Conservation (phyloP, 352 stramenopile species). For the Phytophthora syringae region DNA sequence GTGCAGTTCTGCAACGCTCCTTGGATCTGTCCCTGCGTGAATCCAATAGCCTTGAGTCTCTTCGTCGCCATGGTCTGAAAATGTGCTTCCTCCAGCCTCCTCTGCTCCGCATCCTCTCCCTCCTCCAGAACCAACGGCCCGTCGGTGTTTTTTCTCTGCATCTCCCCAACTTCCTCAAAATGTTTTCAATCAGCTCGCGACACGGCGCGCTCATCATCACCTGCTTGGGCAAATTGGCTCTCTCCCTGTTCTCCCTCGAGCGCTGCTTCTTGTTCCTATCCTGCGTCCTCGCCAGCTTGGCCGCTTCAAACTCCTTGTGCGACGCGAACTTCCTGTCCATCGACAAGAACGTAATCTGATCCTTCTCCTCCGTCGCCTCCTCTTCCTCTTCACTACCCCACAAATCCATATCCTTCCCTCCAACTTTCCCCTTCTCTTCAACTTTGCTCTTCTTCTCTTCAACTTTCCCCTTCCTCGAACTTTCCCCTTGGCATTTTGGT, state of each 20-base stretch:
- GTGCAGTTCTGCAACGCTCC: conserved; percentile 48
- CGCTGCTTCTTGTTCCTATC: conserved; percentile 83
- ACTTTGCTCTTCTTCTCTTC: conserved; percentile 12
- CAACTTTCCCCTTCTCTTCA: conserved; percentile 14
- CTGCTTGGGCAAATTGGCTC: conserved; percentile 87
- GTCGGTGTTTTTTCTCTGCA: not conserved
- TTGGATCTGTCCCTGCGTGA: conserved; percentile 55
- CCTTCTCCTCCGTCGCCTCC: conserved; percentile 23
- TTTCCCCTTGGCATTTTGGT: conserved; percentile 4
- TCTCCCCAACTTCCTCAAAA: conserved; percentile 63
- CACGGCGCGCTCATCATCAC: conserved; percentile 93
- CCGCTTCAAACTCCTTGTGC: conserved; percentile 70
- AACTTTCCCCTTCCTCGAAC: conserved; percentile 9
- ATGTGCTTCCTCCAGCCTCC: conserved; percentile 22
- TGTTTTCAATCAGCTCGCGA: conserved; percentile 86
- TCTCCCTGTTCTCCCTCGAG: conserved; percentile 91
- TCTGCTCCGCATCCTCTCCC: conserved; percentile 9
- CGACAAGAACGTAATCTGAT: conserved; percentile 49
- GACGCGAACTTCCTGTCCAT: conserved; percentile 82
- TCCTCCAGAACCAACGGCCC: not conserved
- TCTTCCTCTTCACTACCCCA: conserved; percentile 17
- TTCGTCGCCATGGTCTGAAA: conserved; percentile 27
- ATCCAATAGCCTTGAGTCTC: conserved; percentile 63
- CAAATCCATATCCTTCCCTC: conserved; percentile 8
- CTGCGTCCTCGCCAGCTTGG: conserved; percentile 54